phyloP scores from a whole-genome alignment of 1,284 basidiomycete species.

The Apiotrichum siamense region DNA sequence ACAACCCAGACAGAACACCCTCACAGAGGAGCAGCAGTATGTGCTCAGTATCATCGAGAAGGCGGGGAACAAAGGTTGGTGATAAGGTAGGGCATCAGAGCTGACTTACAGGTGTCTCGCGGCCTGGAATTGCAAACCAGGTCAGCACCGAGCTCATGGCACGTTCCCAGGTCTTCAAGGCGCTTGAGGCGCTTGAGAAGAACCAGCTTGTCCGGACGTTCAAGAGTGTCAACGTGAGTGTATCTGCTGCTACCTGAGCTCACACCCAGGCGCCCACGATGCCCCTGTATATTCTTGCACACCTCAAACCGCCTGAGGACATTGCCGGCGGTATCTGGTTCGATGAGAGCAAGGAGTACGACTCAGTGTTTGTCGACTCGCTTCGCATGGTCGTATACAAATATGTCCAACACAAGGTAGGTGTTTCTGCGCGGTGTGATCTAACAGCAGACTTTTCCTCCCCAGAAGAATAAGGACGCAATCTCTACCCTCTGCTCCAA shows the following conservation, averaged over 20 bases:
- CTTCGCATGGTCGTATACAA: conserved; percentile 30
- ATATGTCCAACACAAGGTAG: conserved; percentile 30
- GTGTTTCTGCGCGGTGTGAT: conserved; percentile 8
- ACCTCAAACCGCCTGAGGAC: conserved; percentile 41
- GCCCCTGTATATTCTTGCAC: conserved; percentile 35
- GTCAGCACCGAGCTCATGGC: conserved; percentile 33
- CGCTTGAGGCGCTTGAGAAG: conserved; percentile 36
- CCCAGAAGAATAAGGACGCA: conserved; percentile 16
- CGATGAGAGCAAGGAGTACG: conserved; percentile 42
- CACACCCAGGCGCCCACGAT: conserved; percentile 40
- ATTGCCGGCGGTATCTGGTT: conserved; percentile 47
- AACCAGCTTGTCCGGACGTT: conserved; percentile 39
- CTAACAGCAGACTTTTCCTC: conserved; percentile 24
- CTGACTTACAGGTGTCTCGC: conserved; percentile 22
- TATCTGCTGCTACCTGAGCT: background rate
- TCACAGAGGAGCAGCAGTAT: conserved; percentile 35
- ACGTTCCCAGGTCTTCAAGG: conserved; percentile 30
- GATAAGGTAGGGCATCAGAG: background rate
- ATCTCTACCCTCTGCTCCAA: conserved; percentile 19
- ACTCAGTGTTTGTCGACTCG: conserved; percentile 37
- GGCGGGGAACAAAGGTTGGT: conserved; percentile 20
- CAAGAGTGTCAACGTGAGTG: conserved; percentile 42
- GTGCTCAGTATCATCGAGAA: conserved; percentile 27
- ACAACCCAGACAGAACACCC: conserved; percentile 23
- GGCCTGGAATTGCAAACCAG: conserved; percentile 18